Conservation (phyloP, 805 yeast species). For the Candida pseudoglaebosa region DNA sequence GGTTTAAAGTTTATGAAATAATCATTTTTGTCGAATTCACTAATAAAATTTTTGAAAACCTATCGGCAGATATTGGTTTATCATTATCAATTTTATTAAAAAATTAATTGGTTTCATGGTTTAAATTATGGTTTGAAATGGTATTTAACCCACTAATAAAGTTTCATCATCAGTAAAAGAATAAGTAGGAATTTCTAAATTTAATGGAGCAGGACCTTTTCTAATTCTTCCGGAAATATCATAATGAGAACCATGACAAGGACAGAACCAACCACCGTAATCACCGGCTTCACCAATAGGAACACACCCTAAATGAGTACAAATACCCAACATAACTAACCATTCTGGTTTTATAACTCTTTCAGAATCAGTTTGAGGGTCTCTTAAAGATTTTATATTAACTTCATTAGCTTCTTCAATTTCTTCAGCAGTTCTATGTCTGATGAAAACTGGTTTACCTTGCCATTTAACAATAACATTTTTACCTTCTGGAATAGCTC, state of each 20-base stretch:
- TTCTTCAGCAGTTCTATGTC: conserved; percentile 95
- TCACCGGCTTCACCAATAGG: conserved; percentile 99
- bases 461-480: conserved; percentile 99
- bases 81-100: too few species aligned
- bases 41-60: too few species aligned
- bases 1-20: neutral
- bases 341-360: conserved; percentile 97
- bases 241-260: conserved; percentile 99
- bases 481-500: conserved; percentile 94
- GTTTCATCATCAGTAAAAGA: conserved; percentile 75
- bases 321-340: conserved; percentile 98
- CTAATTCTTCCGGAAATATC: conserved; percentile 99
- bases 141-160: conserved; percentile 75
- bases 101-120: too few species aligned
- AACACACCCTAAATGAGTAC: conserved; percentile 99
- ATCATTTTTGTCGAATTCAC: neutral
- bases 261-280: conserved; percentile 99
- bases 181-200: conserved; percentile 93
- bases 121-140: too few species aligned
- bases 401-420: conserved; percentile 90
- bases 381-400: conserved; percentile 77
- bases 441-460: conserved; percentile 99
- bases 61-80: too few species aligned
- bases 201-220: conserved; percentile 99
- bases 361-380: conserved; percentile 89